Conservation (phyloP, 2,329 filamentous ascomycete species). For the Clarireedia monteithiana region DNA sequence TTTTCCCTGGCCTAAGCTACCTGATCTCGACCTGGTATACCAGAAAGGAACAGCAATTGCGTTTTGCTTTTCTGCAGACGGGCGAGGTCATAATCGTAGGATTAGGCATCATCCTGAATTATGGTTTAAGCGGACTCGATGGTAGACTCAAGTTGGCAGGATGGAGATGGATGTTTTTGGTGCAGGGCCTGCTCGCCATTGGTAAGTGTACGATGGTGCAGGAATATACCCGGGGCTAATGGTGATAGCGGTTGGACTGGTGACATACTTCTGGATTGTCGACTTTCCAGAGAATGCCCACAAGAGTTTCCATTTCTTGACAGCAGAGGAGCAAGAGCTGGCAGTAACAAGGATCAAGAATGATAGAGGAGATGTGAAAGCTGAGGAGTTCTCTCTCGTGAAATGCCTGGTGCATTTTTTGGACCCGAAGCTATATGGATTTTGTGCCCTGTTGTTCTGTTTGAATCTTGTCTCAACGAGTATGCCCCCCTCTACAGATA, state of each 20-base stretch:
- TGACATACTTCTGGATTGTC: conserved; percentile 51
- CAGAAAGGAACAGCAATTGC: conserved; percentile 31
- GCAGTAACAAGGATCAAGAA: conserved; percentile 43
- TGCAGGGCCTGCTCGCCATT: conserved; percentile 44
- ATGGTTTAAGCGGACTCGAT: conserved; percentile 56
- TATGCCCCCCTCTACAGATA: neutral
- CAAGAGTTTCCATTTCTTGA: conserved; percentile 45
- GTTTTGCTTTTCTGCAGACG: conserved; percentile 61
- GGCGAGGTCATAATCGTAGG: conserved; percentile 54
- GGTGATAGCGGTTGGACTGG: conserved; percentile 37
- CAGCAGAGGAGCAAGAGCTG: conserved; percentile 42
- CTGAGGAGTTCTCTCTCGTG: conserved; percentile 50
- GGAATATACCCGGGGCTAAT: neutral
- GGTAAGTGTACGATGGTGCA: conserved; percentile 16
- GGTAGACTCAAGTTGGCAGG: conserved; percentile 45
- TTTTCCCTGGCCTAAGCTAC: conserved; percentile 45
- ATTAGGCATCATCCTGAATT: conserved; percentile 39
- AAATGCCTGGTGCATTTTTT: conserved; percentile 40
- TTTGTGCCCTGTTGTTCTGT: conserved; percentile 55
- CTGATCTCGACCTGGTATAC: conserved; percentile 35
- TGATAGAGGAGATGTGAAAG: conserved; percentile 48
- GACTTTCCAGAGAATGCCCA: conserved; percentile 55
- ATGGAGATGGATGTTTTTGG: conserved; percentile 61
- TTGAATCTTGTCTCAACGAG: conserved; percentile 63
- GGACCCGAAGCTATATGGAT: conserved; percentile 55